Conservation (phyloP, 176 grass and related monocot species). For the Otatea glauca region DNA sequence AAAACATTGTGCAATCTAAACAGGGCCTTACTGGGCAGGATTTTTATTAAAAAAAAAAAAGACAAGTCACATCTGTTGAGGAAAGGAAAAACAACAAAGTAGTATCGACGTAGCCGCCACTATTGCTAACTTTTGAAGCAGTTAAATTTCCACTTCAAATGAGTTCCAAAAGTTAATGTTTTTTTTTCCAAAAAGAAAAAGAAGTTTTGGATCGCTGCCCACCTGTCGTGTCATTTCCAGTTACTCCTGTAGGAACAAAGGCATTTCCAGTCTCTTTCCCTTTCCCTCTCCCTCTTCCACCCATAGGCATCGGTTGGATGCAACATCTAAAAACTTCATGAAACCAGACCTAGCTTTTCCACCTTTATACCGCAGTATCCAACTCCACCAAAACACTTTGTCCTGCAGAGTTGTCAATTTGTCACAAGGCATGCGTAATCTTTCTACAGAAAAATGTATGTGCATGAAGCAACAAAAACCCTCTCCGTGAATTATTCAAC, state of each 20-base stretch:
- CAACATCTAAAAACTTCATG: background rate
- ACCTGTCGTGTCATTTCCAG: constrained; percentile 17
- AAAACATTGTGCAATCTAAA: background rate
- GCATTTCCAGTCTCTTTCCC: background rate
- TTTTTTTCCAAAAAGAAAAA: background rate
- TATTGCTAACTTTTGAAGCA: constrained; percentile 2
- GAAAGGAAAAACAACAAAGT: background rate
- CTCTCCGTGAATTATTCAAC: background rate
- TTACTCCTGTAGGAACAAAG: constrained; percentile 28
- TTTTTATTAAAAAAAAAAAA: background rate
- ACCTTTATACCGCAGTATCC: constrained; percentile 1
- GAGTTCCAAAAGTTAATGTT: constrained; percentile 9
- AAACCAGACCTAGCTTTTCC: constrained; percentile 10
- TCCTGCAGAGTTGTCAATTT: background rate
- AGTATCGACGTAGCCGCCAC: background rate
- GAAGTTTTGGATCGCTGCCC: constrained; percentile 4
- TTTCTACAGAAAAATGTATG: constrained; percentile 1
- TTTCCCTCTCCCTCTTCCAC: background rate
- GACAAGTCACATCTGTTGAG: background rate
- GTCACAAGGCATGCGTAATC: background rate
- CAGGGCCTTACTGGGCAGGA: background rate
- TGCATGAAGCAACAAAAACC: background rate
- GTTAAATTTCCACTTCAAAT: background rate
- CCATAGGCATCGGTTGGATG: constrained; percentile 21
- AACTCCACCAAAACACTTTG: constrained; percentile 21